phyloP scores from a whole-genome alignment of 176 grass and related monocot species.

The Oryza longistaminata region DNA sequence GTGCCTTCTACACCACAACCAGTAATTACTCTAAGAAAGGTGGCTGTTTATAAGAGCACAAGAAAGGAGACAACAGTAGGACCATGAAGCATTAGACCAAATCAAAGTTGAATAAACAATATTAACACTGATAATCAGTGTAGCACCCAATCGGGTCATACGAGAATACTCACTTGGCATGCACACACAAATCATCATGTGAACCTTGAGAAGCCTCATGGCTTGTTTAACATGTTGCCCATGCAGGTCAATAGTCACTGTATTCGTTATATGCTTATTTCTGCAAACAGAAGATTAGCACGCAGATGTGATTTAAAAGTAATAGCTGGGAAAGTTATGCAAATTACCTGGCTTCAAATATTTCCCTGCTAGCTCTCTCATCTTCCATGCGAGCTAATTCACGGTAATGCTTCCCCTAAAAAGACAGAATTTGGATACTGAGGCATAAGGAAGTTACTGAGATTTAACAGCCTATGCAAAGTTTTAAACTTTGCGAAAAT shows the following conservation, averaged over 20 bases:
- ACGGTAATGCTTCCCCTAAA: constrained; percentile 85
- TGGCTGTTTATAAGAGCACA: constrained; percentile 49
- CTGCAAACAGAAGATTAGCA: constrained; percentile 48
- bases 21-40: constrained; percentile 83
- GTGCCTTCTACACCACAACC: constrained; percentile 75
- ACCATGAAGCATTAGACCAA: constrained; percentile 36
- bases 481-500: neutral
- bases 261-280: constrained; percentile 88
- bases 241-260: constrained; percentile 86
- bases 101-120: neutral
- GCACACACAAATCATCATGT: constrained; percentile 72
- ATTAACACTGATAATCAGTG: neutral
- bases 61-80: neutral
- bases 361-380: constrained; percentile 70
- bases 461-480: neutral
- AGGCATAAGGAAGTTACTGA: neutral
- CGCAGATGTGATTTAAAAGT: constrained; percentile 19
- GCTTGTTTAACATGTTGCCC: constrained; percentile 93
- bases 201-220: constrained; percentile 77
- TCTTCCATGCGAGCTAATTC: constrained; percentile 72
- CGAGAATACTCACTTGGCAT: constrained; percentile 73
- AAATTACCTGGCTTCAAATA: constrained; percentile 83
- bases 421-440: neutral
- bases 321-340: neutral
- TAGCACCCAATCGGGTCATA: neutral